These are phyloP conservation scores for Neofusicoccum umdonicola DNA, from an alignment of 2,329 filamentous ascomycete species.

Conservation along the genomic window DNA sequence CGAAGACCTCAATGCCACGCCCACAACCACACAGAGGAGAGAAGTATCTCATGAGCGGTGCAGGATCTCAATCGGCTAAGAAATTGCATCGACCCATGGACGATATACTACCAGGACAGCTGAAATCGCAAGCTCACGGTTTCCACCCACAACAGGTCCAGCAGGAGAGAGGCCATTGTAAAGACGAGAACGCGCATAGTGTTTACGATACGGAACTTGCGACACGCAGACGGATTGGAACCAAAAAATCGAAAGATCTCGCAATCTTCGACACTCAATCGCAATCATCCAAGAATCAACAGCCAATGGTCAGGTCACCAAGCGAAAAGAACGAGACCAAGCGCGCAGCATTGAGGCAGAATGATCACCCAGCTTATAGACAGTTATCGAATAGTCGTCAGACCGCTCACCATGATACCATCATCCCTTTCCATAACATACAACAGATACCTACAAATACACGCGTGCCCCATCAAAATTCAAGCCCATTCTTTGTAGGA, in stretches of 20 bases:
- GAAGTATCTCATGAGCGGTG: constrained; percentile 10
- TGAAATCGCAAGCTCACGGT: not conserved
- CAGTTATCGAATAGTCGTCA: not conserved
- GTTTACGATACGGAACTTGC: not conserved
- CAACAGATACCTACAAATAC: not conserved
- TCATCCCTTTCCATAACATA: constrained; percentile 21
- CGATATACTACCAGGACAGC: not conserved
- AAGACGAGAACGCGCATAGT: not conserved
- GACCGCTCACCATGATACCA: not conserved
- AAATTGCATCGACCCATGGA: not conserved
- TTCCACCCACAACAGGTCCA: too few relatives aligned
- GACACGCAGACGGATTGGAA: not conserved
- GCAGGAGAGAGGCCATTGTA: not conserved
- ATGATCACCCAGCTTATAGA: not conserved
- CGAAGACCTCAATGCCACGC: not conserved
- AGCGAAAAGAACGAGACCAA: not conserved
- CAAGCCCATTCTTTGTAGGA: constrained; percentile 42
- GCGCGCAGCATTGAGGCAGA: not conserved
- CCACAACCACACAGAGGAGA: not conserved
- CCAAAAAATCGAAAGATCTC: not conserved
- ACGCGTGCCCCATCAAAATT: not conserved
- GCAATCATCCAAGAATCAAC: not conserved
- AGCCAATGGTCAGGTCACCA: not conserved
- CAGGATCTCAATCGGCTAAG: not conserved
- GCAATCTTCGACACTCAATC: not conserved